Evolutionary conservation across 139 green algal species (phyloP).

Genomic region (Chlamydomonas incerta): DNA sequence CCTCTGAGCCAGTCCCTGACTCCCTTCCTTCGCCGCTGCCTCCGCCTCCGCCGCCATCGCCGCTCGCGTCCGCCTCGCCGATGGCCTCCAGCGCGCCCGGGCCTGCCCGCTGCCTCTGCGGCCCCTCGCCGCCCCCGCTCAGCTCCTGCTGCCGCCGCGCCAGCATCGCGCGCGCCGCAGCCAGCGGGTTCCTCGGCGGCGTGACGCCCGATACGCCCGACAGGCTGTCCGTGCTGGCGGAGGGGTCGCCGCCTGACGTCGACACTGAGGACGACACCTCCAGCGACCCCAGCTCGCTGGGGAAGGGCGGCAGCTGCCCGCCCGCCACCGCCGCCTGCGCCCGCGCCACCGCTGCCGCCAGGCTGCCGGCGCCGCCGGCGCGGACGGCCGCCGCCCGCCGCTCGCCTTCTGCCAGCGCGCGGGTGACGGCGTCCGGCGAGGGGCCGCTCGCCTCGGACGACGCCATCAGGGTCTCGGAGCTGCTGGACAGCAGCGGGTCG

Average conservation of each 20-base stretch:
- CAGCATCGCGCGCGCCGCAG: too few relatives aligned
- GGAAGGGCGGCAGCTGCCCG: too few relatives aligned
- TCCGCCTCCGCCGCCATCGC: too few relatives aligned
- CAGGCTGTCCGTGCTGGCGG: too few relatives aligned
- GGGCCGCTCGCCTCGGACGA: slow-evolving; percentile 13
- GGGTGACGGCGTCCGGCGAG: not conserved
- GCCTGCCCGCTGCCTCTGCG: not conserved
- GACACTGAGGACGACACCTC: not conserved
- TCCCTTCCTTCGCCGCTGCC: too few relatives aligned
- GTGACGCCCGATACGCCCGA: too few relatives aligned
- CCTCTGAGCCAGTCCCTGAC: too few relatives aligned
- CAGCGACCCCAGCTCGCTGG: not conserved
- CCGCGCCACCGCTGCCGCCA: not conserved
- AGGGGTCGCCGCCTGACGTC: not conserved
- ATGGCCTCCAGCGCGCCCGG: too few relatives aligned
- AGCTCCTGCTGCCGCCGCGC: not conserved
- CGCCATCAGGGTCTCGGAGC: slow-evolving; percentile 24
- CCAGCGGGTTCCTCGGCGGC: not conserved
- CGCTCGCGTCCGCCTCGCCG: too few relatives aligned
- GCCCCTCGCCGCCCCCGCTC: too few relatives aligned
- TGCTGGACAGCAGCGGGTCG: not conserved
- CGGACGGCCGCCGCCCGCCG: not conserved
- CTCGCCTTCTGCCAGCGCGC: not conserved
- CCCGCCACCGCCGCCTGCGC: not conserved
- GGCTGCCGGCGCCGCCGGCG: not conserved